Evolutionary conservation across 441 rosid species (phyloP), one percentile per base, ranked within the genome.

Genomic region (Euphorbia schlechtendalii): DNA sequence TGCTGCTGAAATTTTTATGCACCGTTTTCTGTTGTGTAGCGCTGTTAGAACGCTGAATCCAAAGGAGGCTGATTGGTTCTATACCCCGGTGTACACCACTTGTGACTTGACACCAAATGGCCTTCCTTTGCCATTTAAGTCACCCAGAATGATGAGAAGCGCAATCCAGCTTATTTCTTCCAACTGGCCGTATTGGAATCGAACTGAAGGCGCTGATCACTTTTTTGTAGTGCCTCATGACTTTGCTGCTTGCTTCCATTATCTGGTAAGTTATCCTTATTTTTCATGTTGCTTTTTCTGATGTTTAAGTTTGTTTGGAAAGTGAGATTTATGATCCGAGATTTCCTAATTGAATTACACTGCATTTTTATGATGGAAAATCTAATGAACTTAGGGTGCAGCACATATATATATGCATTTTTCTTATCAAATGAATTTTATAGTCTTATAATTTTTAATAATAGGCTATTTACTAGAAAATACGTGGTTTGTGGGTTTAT

Each of bases 151-250:
- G 89, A 84, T 90, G 89, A 84, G 96, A 78, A 92, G 98, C 61
- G 90, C 95, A 0, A 88, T 86, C 45, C 87, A 86, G 61, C 83
- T 89, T 43, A 86, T 89, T 49, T 81, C 96, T 74, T 66, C 87
- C 11, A 84, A 78, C 59, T 86, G 96, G 96, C 96, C 87, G 48
- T 84, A 86, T 27, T 88, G 96, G 96, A 88, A 88, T 55, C 74
- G 80, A 51, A 86, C 96, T 2, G 90, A 89, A 66, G 96, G 92
- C 34, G 92, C 90, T 49, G 89, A 90, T 78, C 98, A 93, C 75
- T 93, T 92, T 82, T 90, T 93, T 63, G 87, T 90, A 41, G 91
- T 84, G 61, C 98, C 97, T n/a, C 97, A 90, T 71, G 98, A 92
- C 70, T 92, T 88, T 71, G 97, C 95, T 69, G 94, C 96, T 22